These are phyloP conservation scores for Eucalyptus leucophloia DNA, from an alignment of 345 rosid species.

Conservation along the genomic window DNA sequence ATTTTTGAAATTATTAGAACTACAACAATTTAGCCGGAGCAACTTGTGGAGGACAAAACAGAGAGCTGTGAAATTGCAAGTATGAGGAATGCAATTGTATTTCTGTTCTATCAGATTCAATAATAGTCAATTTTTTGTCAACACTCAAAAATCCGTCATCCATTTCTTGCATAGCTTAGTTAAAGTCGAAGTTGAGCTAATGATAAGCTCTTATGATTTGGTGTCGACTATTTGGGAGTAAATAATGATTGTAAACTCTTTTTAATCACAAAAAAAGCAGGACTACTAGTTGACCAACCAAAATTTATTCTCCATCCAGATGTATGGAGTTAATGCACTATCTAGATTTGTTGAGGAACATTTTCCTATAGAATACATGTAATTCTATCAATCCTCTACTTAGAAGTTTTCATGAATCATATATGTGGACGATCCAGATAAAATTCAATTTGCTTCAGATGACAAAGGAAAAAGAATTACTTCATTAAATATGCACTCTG, in stretches of 20 bases:
- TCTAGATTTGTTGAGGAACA: background rate
- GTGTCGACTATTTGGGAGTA: background rate
- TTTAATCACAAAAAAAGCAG: background rate
- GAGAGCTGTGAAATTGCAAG: background rate
- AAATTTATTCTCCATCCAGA: background rate
- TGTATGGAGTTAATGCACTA: background rate
- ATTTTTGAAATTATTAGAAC: background rate
- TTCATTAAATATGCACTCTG: background rate
- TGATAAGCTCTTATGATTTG: background rate
- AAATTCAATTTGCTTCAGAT: background rate
- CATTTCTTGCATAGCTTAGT: background rate
- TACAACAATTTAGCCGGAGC: background rate
- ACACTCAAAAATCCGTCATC: background rate
- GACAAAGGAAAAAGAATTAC: background rate
- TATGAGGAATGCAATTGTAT: background rate
- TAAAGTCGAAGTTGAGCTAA: background rate
- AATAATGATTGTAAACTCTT: background rate
- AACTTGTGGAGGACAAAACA: background rate
- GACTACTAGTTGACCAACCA: background rate
- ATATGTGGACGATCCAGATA: background rate
- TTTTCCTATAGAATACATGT: background rate
- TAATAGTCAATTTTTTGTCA: background rate
- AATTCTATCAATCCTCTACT: background rate
- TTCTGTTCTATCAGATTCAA: background rate
- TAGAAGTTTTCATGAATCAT: background rate